These are phyloP conservation scores for Arthrinium puccinioides DNA, from an alignment of 2,329 filamentous ascomycete species.

Conservation along the genomic window DNA sequence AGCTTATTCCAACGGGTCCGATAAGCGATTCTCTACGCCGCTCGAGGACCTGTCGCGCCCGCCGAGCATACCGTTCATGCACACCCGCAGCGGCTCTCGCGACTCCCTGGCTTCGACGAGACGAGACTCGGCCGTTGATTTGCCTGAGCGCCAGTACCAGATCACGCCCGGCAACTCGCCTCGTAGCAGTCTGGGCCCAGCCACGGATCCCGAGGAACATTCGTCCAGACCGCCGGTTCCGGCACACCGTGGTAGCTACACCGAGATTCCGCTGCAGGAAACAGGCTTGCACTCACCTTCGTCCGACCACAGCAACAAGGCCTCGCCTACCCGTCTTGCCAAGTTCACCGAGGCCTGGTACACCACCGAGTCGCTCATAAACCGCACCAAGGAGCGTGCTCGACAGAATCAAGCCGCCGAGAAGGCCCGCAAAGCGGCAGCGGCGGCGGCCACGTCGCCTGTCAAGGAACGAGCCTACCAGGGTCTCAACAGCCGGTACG, in stretches of 20 bases:
- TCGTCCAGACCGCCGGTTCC: conserved; percentile 29
- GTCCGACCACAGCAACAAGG: conserved; percentile 11
- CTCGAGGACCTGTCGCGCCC: conserved; percentile 36
- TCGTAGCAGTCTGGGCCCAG: conserved; percentile 30
- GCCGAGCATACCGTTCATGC: conserved; percentile 66
- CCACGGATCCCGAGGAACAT: conserved; percentile 38
- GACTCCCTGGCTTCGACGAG: conserved; percentile 44
- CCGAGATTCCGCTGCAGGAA: conserved; percentile 40
- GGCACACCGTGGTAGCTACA: conserved; percentile 37
- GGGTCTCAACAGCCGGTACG: conserved; percentile 36
- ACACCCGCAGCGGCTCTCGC: conserved; percentile 62
- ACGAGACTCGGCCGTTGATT: conserved; percentile 45
- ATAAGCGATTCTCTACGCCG: conserved; percentile 50
- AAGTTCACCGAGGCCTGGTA: conserved; percentile 50
- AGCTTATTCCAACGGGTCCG: conserved; percentile 28
- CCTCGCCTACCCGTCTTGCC: conserved; percentile 29
- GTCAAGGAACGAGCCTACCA: conserved; percentile 35
- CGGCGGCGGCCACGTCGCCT: conserved; percentile 6
- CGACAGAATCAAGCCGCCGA: conserved; percentile 31
- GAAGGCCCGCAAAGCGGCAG: conserved; percentile 2
- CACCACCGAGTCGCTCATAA: conserved; percentile 45
- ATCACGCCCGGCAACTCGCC: conserved; percentile 34
- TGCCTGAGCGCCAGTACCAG: conserved; percentile 51
- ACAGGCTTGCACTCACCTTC: conserved; percentile 13
- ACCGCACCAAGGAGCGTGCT: conserved; percentile 46